Conservation (phyloP, 768 basidiomycete genomes). For the Trametes villosa region DNA sequence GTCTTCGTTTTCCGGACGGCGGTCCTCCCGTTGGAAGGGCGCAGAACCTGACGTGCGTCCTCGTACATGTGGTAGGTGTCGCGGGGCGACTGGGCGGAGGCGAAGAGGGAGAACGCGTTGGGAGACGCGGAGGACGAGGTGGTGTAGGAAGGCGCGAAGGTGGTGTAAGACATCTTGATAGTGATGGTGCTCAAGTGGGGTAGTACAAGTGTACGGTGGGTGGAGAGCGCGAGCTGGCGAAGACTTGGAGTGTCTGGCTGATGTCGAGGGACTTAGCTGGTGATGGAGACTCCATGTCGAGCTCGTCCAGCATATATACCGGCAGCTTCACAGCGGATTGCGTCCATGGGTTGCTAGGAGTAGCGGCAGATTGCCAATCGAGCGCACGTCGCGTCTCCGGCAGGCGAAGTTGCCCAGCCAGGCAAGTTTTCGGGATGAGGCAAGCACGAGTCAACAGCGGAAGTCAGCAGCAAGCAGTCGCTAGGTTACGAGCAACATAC, state of each 20-base stretch:
- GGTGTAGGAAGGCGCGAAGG: slow-evolving; percentile 19
- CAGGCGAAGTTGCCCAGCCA: too few species aligned
- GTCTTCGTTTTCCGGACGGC: slow-evolving; percentile 18
- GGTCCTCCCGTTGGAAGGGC: slow-evolving; percentile 22
- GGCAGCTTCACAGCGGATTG: not conserved
- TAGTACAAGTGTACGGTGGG: not conserved
- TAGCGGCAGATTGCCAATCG: slow-evolving; percentile 15
- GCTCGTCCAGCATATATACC: slow-evolving; percentile 4
- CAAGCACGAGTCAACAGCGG: too few species aligned
- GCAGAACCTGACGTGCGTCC: slow-evolving; percentile 27
- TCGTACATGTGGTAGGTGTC: slow-evolving; percentile 27
- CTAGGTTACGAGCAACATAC: too few species aligned
- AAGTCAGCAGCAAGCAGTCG: too few species aligned
- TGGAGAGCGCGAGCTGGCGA: slow-evolving; percentile 2
- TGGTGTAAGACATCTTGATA: slow-evolving; percentile 22
- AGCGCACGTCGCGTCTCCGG: not conserved
- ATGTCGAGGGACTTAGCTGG: slow-evolving; percentile 5
- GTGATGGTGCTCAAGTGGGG: too few species aligned
- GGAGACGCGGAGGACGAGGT: slow-evolving; percentile 21
- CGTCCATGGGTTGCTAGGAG: slow-evolving; percentile 7
- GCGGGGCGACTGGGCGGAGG: slow-evolving; percentile 24
- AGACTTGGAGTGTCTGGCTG: slow-evolving; percentile 1
- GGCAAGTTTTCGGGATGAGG: too few species aligned
- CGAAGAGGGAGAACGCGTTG: slow-evolving; percentile 26
- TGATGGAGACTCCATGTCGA: not conserved